Evolutionary conservation across 306 rosid species (phyloP).

Genomic region (Inga oerstediana): DNA sequence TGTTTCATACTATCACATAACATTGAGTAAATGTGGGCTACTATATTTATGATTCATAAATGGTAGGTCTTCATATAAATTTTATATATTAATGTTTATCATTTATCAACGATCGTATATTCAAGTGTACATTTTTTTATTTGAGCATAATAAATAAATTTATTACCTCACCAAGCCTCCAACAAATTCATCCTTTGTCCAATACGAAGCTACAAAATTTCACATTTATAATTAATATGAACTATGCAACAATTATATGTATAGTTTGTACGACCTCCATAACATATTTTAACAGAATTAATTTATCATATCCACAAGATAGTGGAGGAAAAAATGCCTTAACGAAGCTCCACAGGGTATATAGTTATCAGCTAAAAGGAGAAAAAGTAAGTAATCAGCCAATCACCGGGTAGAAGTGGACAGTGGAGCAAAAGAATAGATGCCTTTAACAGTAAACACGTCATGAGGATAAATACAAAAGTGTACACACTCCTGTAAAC

Average conservation of each 20-base stretch:
- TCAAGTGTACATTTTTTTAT: background rate
- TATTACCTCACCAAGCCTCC: background rate
- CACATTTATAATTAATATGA: background rate
- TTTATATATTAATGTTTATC: background rate
- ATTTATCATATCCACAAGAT: background rate
- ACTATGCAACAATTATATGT: background rate
- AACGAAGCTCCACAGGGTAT: background rate
- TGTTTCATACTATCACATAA: background rate
- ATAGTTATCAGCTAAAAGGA: constrained; percentile 5
- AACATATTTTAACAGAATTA: background rate
- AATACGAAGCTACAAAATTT: background rate
- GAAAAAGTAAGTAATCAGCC: background rate
- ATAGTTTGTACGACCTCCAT: background rate
- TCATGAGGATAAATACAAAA: background rate
- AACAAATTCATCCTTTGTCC: background rate
- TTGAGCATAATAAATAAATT: background rate
- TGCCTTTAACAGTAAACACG: background rate
- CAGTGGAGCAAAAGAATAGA: background rate
- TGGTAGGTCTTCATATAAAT: too few relatives aligned
- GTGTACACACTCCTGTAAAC: background rate
- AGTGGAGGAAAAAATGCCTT: background rate
- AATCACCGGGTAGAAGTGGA: background rate
- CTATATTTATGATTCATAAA: background rate
- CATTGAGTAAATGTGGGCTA: background rate
- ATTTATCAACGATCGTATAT: too few relatives aligned